Evolutionary conservation across 1,284 basidiomycete genomes (phyloP).

Genomic region (Trametes sp.): DNA sequence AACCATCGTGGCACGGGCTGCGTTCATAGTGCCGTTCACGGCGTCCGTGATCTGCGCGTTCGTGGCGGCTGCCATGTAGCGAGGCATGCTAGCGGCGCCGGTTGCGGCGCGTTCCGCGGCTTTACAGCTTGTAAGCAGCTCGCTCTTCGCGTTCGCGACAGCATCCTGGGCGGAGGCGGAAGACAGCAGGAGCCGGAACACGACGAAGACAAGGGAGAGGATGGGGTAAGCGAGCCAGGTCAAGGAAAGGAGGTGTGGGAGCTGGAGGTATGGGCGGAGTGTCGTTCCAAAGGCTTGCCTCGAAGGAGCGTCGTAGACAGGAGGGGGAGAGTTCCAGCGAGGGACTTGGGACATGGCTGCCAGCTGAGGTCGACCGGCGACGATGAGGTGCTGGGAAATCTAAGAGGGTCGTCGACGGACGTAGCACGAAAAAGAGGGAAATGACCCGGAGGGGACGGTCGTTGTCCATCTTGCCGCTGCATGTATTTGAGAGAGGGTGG

Average conservation of each 20-base stretch:
- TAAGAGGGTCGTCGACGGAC: conserved; percentile 39
- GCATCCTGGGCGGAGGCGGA: conserved; percentile 72
- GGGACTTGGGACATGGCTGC: conserved; percentile 39
- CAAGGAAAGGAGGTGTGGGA: conserved; percentile 83
- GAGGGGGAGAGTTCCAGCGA: conserved; percentile 55
- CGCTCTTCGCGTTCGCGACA: conserved; percentile 72
- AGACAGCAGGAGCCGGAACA: conserved; percentile 81
- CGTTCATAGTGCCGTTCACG: conserved; percentile 82
- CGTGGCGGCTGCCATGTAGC: conserved; percentile 85
- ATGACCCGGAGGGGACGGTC: conserved; percentile 29
- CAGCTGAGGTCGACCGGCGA: conserved; percentile 57
- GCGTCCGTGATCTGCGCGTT: conserved; percentile 82
- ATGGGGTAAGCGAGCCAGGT: conserved; percentile 88
- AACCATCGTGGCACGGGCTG: conserved; percentile 75
- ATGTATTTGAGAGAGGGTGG: conserved; percentile 36
- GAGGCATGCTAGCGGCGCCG: conserved; percentile 83
- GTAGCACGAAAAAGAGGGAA: conserved; percentile 34
- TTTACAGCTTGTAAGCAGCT: conserved; percentile 80
- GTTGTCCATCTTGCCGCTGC: not conserved
- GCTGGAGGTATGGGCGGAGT: conserved; percentile 83
- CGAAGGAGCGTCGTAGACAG: conserved; percentile 60
- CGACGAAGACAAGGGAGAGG: conserved; percentile 87
- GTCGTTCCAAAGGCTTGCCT: conserved; percentile 51
- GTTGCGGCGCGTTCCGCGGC: conserved; percentile 87
- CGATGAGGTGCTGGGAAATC: conserved; percentile 37